Evolutionary conservation across 495 filamentous ascomycete species (phyloP), one percentile per base, ranked within the genome.

Genomic region (Aspergillus sclerotioniger): DNA sequence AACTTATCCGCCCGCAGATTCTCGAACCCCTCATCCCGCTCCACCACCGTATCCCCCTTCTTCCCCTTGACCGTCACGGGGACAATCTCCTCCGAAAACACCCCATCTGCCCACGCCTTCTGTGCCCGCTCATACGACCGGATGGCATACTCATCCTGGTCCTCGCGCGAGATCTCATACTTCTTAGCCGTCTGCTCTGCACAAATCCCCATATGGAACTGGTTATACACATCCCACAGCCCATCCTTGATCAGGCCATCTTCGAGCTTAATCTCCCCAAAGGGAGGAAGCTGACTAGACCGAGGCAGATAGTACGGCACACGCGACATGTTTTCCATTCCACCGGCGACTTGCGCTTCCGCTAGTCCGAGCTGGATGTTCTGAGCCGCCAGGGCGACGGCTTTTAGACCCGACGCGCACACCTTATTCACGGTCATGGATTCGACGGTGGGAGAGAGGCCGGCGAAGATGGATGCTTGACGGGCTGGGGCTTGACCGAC

Each of bases 181-280:
- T 95, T 93, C 79, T 93, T 94, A 5, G 90, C 93, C 12, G 92
- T 96, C 56, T 88, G 87, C 77, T 98, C 94, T n/a, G 93, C 94
- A 67, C 94, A 98, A 57, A 92, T 89, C 8, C 94, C 94, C 94
- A 98, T 98, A 69, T 96, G 93, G 66, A 97, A 87, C 67, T 96
- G 81, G 70, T 96, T 90, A 72, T 97, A 98, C 20, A 96, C 92
- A 74, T 98, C 94, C 83, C 91, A 96, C 39, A 98, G 76, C 8
- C 94, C 94, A 67, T 98, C 94, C 72, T 92, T 96, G 64, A 97
- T 89, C 64, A 98, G 73, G 4, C 94, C 94, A 68, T 98, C 94
- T 70, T 93, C 87, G 71, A 93, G 75, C 69, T 87, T 87, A 64
- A 95, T 78, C 58, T 95, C 84, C 33, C 94, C 94, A 62, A 96